Conservation (phyloP, 2,329 filamentous ascomycete species). For the Fusarium brachygibbosum region DNA sequence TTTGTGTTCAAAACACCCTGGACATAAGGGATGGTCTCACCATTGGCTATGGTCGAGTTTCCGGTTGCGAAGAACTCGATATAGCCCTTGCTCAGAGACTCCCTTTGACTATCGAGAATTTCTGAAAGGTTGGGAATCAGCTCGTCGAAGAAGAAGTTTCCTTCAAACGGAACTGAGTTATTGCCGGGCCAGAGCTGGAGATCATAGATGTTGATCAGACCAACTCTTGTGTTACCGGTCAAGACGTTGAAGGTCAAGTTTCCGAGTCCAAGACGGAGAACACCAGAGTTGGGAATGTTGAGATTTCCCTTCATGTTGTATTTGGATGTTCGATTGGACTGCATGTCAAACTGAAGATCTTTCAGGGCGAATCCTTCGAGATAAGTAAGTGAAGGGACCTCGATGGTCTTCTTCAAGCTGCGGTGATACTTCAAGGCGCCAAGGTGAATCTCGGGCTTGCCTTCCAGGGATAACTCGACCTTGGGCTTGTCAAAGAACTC, state of each 20-base stretch:
- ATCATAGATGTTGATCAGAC: constrained; percentile 56
- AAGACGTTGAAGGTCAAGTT: constrained; percentile 62
- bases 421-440: constrained; percentile 56
- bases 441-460: constrained; percentile 55
- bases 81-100: constrained; percentile 56
- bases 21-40: constrained; percentile 59
- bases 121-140: constrained; percentile 58
- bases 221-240: constrained; percentile 57
- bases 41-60: constrained; percentile 58
- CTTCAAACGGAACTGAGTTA: constrained; percentile 58
- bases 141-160: constrained; percentile 57
- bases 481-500: constrained; percentile 56
- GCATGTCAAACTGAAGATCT: constrained; percentile 57
- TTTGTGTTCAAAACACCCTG: constrained; percentile 60
- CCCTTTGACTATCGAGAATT: constrained; percentile 56
- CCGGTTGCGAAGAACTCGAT: constrained; percentile 58
- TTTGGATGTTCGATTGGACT: constrained; percentile 53
- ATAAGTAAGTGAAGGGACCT: constrained; percentile 57
- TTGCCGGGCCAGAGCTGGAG: constrained; percentile 59
- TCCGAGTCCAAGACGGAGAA: constrained; percentile 60
- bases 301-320: constrained; percentile 60
- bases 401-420: constrained; percentile 58
- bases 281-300: constrained; percentile 61
- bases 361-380: constrained; percentile 56
- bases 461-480: constrained; percentile 56